These are phyloP conservation scores for Aspergillus heteromorphus DNA, from an alignment of 495 filamentous ascomycete species.

Conservation along the genomic window DNA sequence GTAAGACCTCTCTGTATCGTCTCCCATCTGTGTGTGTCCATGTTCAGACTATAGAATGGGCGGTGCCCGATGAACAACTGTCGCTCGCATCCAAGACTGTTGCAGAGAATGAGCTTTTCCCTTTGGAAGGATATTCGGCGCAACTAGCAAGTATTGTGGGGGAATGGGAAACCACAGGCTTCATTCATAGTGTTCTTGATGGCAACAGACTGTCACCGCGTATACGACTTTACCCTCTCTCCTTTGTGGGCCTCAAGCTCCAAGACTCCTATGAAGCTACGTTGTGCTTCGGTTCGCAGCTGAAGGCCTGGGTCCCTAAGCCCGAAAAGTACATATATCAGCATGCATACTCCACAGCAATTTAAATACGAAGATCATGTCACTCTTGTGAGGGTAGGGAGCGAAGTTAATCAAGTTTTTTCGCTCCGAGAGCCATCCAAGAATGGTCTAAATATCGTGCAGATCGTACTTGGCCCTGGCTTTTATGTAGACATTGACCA, in stretches of 20 bases:
- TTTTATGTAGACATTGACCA: no score
- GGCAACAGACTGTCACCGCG: no score
- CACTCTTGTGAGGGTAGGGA: no score
- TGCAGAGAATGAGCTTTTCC: not conserved
- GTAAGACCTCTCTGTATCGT: no score
- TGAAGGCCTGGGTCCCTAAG: slow-evolving; percentile 14
- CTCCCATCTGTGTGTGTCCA: no score
- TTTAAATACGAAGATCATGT: no score
- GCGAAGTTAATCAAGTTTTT: not conserved
- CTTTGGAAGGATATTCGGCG: not conserved
- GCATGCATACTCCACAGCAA: no score
- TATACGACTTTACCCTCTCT: slow-evolving; percentile 15
- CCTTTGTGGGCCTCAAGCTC: slow-evolving; percentile 11
- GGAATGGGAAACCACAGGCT: not conserved
- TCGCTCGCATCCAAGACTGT: not conserved
- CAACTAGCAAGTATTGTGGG: not conserved
- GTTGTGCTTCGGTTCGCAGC: slow-evolving; percentile 9
- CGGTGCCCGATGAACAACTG: not conserved
- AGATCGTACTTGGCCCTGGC: no score
- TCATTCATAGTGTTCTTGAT: no score
- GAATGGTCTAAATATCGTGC: no score
- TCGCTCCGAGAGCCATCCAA: no score
- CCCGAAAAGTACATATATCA: slow-evolving; percentile 15
- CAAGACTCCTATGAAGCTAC: slow-evolving; percentile 15
- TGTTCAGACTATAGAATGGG: no score